These are phyloP conservation scores for Torrubiella hemipterigena DNA, from an alignment of 2,329 filamentous ascomycete genomes.

Conservation along the genomic window DNA sequence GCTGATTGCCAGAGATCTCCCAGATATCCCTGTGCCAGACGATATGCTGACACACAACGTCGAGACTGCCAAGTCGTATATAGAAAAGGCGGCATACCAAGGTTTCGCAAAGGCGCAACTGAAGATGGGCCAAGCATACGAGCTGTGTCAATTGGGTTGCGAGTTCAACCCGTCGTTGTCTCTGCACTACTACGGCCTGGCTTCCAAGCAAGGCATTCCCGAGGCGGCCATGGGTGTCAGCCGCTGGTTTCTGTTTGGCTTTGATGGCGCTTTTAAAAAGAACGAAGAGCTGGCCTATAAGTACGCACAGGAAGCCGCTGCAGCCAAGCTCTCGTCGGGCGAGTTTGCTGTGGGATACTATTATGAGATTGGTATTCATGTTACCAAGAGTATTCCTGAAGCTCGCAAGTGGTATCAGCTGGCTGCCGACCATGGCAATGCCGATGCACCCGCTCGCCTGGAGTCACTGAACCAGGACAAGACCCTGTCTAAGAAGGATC, in stretches of 20 bases:
- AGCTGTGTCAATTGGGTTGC: constrained; percentile 85
- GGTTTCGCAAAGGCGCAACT: constrained; percentile 94
- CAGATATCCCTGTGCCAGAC: constrained; percentile 75
- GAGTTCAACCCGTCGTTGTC: constrained; percentile 91
- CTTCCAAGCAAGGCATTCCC: constrained; percentile 80
- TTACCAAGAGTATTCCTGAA: constrained; percentile 70
- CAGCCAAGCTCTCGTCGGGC: constrained; percentile 71
- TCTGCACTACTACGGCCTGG: constrained; percentile 89
- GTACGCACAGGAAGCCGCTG: constrained; percentile 79
- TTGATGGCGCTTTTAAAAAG: constrained; percentile 84
- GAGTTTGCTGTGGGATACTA: constrained; percentile 98
- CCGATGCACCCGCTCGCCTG: constrained; percentile 71
- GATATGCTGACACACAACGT: constrained; percentile 59
- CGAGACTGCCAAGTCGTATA: constrained; percentile 66
- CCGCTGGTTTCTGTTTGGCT: constrained; percentile 96
- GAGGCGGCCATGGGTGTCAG: constrained; percentile 95
- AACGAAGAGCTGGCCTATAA: constrained; percentile 89
- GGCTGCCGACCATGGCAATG: constrained; percentile 82
- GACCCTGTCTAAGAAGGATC: constrained; percentile 78
- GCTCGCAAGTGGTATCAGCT: constrained; percentile 84
- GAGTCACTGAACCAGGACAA: constrained; percentile 75
- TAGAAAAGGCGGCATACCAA: constrained; percentile 91
- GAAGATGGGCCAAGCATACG: constrained; percentile 94
- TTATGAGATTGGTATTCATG: constrained; percentile 88
- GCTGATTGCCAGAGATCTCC: constrained; percentile 80